phyloP scores from a whole-genome alignment of 2,329 filamentous ascomycete species.

The Herpotrichia juniperi region DNA sequence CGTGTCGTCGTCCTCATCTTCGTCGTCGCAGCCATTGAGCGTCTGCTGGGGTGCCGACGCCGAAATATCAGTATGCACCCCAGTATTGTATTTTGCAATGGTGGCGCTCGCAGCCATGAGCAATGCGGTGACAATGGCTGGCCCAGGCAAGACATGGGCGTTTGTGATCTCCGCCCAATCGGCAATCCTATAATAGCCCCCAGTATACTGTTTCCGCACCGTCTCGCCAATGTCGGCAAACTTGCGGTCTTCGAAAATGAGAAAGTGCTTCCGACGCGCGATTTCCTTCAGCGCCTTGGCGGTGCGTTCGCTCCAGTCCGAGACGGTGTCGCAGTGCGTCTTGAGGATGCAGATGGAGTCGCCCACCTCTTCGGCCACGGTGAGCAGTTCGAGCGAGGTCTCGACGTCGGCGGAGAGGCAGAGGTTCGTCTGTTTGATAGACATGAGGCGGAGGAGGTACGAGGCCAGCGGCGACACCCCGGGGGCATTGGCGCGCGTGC shows the following conservation, averaged over 20 bases:
- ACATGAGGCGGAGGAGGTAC: constrained; percentile 56
- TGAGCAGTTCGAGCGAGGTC: constrained; percentile 61
- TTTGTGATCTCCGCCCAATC: constrained; percentile 61
- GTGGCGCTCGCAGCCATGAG: constrained; percentile 55
- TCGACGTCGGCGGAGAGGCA: constrained; percentile 64
- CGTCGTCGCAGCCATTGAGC: constrained; percentile 35
- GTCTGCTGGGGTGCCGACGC: constrained; percentile 37
- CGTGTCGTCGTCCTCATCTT: constrained; percentile 25
- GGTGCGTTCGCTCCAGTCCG: constrained; percentile 65
- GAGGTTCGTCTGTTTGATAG: constrained; percentile 58
- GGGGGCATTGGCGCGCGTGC: constrained; percentile 51
- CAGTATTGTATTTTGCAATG: constrained; percentile 57
- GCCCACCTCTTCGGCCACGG: constrained; percentile 63
- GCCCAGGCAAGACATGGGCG: constrained; percentile 59
- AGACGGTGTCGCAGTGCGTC: constrained; percentile 67
- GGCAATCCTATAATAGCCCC: constrained; percentile 57
- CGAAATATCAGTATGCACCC: constrained; percentile 58
- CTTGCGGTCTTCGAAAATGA: constrained; percentile 62
- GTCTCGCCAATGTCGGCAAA: constrained; percentile 63
- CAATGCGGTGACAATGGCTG: constrained; percentile 58
- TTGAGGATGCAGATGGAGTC: constrained; percentile 67
- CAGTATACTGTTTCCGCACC: constrained; percentile 61
- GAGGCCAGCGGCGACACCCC: constrained; percentile 52
- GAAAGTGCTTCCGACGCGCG: constrained; percentile 55
- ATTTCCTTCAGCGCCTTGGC: constrained; percentile 56